Evolutionary conservation across 1,139 yeast species (phyloP), one percentile per base, ranked within the genome.

Genomic region (Blastobotrys indianensis): DNA sequence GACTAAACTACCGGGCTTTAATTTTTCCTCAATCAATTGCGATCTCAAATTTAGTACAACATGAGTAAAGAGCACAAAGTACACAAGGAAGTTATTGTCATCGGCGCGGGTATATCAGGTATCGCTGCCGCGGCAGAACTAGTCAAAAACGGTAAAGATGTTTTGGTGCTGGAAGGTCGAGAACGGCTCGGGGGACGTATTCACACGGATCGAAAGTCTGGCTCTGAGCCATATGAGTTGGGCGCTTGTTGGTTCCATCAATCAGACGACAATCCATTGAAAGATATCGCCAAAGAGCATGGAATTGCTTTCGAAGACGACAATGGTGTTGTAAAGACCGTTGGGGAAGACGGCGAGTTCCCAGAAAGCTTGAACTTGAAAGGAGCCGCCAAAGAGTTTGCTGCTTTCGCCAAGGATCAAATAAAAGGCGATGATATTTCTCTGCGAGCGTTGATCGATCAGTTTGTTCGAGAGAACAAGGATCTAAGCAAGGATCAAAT

Each of bases 171-270:
- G 3, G 88, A 82, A 54, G 83, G 84, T 0, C 67, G 80, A 51
- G 68, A 69, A 43, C 61, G 85, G 31, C 54, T 77, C 2, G 88
- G 88, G 5, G 88, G 88, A 1, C 54, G 68, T 15, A 49, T 63
- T 28, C 56, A 46, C 47, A 52, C 66, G 5, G 58, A 53, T 42
- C 46, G 59, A 37, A 44, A 50, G 45, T 52, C 57, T 7, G 61
- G 60, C 2, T 29, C 51, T 17, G 54, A 52, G 2, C 63, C 57
- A 17, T 55, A 58, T 41, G 96, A 87, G 62, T 55, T 86, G 16
- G 96, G 96, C 0, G 95, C 94, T 1, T 77, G 87, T 9, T 87
- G 96, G 96, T 85, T 84, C 57, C 96, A 87, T 59, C 95, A 86
- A 58, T 77, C 85, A 0, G 67, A 85, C 44, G 75, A 77, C 47